Conservation (phyloP, 2,329 filamentous ascomycete genomes). For the Alternaria sp. region DNA sequence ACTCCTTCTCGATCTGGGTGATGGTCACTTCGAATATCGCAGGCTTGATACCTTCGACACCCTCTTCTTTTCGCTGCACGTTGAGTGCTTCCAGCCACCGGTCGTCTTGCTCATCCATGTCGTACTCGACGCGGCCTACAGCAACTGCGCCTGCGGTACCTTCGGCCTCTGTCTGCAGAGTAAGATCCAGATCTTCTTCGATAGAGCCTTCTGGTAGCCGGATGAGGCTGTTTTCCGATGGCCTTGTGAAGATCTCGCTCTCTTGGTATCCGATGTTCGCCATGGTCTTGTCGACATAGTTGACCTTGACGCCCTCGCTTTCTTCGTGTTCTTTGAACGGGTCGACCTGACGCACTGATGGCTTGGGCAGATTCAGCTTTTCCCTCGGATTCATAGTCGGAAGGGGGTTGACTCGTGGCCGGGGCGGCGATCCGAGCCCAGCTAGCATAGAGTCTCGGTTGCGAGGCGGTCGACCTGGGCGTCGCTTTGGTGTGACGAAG, state of each 20-base stretch:
- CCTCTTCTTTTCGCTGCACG: conserved; percentile 72
- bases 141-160: conserved; percentile 56
- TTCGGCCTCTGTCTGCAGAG: conserved; percentile 66
- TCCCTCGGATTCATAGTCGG: conserved; percentile 82
- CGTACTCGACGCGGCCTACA: conserved; percentile 90
- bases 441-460: conserved; percentile 66
- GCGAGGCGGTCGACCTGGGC: conserved; percentile 70
- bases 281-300: conserved; percentile 96
- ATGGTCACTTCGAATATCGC: conserved; percentile 97
- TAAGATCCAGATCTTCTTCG: conserved; percentile 68
- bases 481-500: conserved; percentile 58
- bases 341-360: conserved; percentile 77
- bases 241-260: conserved; percentile 84
- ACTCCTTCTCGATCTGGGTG: conserved; percentile 98
- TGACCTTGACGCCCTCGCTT: conserved; percentile 81
- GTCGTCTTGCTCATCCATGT: conserved; percentile 99
- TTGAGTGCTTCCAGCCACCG: conserved; percentile 93
- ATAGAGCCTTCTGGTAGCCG: conserved; percentile 67
- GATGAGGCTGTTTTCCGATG: conserved; percentile 71
- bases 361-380: conserved; percentile 76
- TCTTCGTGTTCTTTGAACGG: conserved; percentile 83
- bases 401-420: conserved; percentile 74
- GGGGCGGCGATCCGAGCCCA: conserved; percentile 64
- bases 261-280: conserved; percentile 95
- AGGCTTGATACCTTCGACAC: conserved; percentile 83